Evolutionary conservation across 768 basidiomycete genomes (phyloP), one percentile per base, ranked within the genome.

Genomic region (Lentinula sp.): DNA sequence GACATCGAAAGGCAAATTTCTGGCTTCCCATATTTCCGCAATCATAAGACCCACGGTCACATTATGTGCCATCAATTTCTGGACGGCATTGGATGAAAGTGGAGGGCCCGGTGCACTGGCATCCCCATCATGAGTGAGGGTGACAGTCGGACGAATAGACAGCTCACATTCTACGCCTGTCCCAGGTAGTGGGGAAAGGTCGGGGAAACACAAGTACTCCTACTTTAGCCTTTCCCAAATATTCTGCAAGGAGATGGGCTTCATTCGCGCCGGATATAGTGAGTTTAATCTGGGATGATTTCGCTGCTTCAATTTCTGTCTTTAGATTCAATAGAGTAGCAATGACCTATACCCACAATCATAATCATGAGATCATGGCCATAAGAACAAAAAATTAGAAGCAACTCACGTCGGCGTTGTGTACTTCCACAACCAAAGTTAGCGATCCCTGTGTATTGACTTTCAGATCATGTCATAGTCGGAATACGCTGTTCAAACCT

Each of bases 1-100:
- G 35, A 85, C 73, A 64, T 96, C 93, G 65, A 93, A 90, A 15
- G 88, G 83, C 9, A 88, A 79, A 68, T 88, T 92, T 28, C 90
- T 83, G 6, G 89, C 87, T 32, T 81, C 78, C 88, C 87, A 93
- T 43, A 81, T 81, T 62, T 85, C 84, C 49, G 79, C 72, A 50
- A 81, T 73, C 28, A 88, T 89, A 51, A 93, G 68, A 7, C 84
- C 90, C 36, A 92, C 85, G 5, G 83, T 84, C 15, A 97, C 90
- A 32, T 85, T 86, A 48, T 90, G 82, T 2, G 77, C 76, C 16
- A 87, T 69, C 20, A 98, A 81, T 56, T 78, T 78, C 23, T 82
- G 76, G 45, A 93, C 82, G 64, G 73, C 79, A 41, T 72, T 81
- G 42, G 72, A 76, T 7, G 88, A 82, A 12, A 93, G 70, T 4